Conservation (phyloP, 441 rosid genomes). For the Metrosideros polymorpha region DNA sequence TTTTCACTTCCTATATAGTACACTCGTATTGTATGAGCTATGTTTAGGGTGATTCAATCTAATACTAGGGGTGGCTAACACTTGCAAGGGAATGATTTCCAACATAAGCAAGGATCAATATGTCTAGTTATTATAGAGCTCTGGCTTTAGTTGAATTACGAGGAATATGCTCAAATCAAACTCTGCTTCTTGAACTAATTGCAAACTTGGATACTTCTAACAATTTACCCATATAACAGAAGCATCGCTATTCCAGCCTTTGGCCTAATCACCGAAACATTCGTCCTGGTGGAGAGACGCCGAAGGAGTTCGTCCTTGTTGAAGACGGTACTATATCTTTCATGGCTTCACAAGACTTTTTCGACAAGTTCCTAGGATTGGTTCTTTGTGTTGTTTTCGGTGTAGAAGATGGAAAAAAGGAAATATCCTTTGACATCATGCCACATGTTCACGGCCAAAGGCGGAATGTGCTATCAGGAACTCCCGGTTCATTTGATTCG, state of each 20-base stretch:
- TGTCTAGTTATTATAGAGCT: background rate
- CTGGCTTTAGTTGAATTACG: background rate
- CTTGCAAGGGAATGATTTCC: background rate
- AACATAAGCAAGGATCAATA: background rate
- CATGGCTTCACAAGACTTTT: background rate
- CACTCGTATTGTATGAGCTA: no score
- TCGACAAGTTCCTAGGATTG: background rate
- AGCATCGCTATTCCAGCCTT: background rate
- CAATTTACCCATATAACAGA: background rate
- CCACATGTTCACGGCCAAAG: background rate
- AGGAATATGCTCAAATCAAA: background rate
- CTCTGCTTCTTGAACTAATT: background rate
- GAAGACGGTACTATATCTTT: background rate
- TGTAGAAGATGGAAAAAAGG: background rate
- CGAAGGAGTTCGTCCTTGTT: background rate
- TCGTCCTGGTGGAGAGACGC: background rate
- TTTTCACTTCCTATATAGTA: background rate
- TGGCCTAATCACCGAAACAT: accelerated
- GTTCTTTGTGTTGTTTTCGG: background rate
- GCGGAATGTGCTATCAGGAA: background rate
- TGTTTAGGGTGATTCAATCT: background rate
- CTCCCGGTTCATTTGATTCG: background rate
- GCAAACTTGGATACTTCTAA: background rate
- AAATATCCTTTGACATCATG: background rate
- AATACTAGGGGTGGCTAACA: background rate